Evolutionary conservation across 768 basidiomycete genomes (phyloP).

Genomic region (Clathrus columnatus): DNA sequence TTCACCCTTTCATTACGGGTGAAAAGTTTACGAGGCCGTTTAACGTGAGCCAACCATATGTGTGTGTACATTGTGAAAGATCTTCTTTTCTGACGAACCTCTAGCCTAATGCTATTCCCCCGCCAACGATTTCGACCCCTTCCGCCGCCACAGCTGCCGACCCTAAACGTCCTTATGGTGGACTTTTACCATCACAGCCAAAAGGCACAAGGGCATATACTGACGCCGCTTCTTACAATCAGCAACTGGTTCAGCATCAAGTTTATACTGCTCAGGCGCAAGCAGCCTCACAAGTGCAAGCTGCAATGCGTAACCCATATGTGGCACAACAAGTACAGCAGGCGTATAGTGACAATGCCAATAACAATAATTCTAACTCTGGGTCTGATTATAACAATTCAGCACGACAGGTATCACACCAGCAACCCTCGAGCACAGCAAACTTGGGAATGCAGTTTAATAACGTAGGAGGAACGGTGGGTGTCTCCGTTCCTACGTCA

Average conservation of each 20-base stretch:
- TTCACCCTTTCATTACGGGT: constrained; percentile 97
- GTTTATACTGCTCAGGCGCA: constrained; percentile 84
- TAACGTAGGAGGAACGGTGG: constrained; percentile 15
- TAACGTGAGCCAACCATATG: constrained; percentile 22
- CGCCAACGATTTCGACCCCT: constrained; percentile 24
- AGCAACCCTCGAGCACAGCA: constrained; percentile 6
- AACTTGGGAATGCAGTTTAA: constrained; percentile 12
- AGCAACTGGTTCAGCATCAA: constrained; percentile 91
- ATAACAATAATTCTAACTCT: constrained; percentile 8
- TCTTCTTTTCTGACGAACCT: constrained; percentile 40
- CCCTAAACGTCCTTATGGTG: constrained; percentile 87
- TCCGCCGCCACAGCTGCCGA: constrained; percentile 35
- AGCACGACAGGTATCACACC: constrained; percentile 10
- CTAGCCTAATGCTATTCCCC: constrained; percentile 16
- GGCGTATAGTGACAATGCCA: constrained; percentile 5
- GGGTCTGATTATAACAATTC: constrained; percentile 4
- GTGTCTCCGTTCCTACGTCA: constrained; percentile 17
- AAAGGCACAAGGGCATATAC: constrained; percentile 81
- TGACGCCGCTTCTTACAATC: constrained; percentile 90
- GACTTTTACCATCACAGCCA: constrained; percentile 81
- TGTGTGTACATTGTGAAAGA: neutral
- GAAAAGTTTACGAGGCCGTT: constrained; percentile 90
- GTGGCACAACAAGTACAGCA: constrained; percentile 43
- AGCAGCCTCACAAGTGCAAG: constrained; percentile 62
- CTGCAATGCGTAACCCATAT: constrained; percentile 73